phyloP scores from a whole-genome alignment of 441 rosid genomes.

The Viola pubescens region DNA sequence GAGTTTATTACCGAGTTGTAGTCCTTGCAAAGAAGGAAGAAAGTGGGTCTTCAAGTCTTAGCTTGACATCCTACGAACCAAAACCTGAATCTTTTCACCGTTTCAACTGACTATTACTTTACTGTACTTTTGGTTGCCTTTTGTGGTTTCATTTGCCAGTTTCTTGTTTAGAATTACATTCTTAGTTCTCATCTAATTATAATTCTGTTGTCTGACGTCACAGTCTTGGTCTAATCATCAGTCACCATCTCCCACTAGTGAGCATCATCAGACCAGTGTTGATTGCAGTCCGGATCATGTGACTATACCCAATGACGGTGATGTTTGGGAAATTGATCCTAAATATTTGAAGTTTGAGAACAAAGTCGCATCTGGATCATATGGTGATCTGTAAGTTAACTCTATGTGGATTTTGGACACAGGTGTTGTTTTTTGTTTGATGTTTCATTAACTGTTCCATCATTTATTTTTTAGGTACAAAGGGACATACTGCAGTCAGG shows the following conservation, averaged over 20 bases:
- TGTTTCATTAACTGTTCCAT: slow-evolving; percentile 11
- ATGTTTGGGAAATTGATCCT: slow-evolving; percentile 93
- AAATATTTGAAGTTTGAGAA: slow-evolving; percentile 61
- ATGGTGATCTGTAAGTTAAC: slow-evolving; percentile 75
- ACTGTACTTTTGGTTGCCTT: slow-evolving; percentile 1
- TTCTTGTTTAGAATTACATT: background rate
- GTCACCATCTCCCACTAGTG: slow-evolving; percentile 43
- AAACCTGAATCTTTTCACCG: background rate
- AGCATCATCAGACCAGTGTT: slow-evolving; percentile 27
- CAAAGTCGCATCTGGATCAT: slow-evolving; percentile 87
- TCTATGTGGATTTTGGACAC: slow-evolving; percentile 5
- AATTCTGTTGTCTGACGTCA: slow-evolving; percentile 33
- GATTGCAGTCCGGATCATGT: slow-evolving; percentile 45
- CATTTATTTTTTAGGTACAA: slow-evolving; percentile 44
- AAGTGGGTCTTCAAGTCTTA: no score
- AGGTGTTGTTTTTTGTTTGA: slow-evolving; percentile 8
- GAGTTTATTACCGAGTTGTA: no score
- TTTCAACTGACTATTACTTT: background rate
- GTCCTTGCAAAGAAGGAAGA: no score
- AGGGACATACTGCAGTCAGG: slow-evolving; percentile 91
- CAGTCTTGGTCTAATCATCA: slow-evolving; percentile 45
- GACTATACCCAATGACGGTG: slow-evolving; percentile 87
- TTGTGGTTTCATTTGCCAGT: background rate
- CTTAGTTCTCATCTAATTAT: slow-evolving; percentile 6
- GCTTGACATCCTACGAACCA: no score